Evolutionary conservation across 805 yeast species (phyloP), one percentile per base, ranked within the genome.

Genomic region (Cyberlindnera samutprakarnensis): DNA sequence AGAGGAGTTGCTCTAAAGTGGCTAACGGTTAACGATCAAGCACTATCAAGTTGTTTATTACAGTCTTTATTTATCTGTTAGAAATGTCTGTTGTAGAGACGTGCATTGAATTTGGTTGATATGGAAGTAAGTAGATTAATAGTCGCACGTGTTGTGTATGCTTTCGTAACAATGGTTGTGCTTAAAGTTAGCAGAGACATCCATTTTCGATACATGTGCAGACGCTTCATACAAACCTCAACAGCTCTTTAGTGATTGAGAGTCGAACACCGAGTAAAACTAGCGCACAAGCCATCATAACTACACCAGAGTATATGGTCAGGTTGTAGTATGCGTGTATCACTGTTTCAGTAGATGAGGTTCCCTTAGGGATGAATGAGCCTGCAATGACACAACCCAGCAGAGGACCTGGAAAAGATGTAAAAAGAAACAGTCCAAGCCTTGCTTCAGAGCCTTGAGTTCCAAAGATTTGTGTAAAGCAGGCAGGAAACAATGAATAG

Each of bases 301-400:
- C 34, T 5, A 39, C 37, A 4, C 49, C 51, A 7, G 48, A 41
- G 24, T 37, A 47, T 10, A 43, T 27, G 3, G 36, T 28, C 12
- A 47, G 28, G 19, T 43, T 43, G 15, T 35, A 35, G 23, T 30
- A 47, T 7, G 43, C 26, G 15, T 37, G 10, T n/a, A 47, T 10
- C 13, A 43, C 28, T 16, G 25, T 35, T 9, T 27, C 11, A 1
- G 27, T 28, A 9, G 29, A n/a, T 1, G 38, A 30, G 4, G 36
- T 27, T 4, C 37, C 39, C 12, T 18, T 22, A 1, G 48, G 48
- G 13, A 47, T 45, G 37, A 47, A 47, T 5, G 45, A 39, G 3
- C 51, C 51, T 17, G 48, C 44, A 15, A 47, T 45, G 17, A 46
- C 9, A 28, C 45, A 41, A 2, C 51, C 51, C 5, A 46, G 16